Conservation (phyloP, 1,139 yeast species). For the Geotrichum aggregatum region DNA sequence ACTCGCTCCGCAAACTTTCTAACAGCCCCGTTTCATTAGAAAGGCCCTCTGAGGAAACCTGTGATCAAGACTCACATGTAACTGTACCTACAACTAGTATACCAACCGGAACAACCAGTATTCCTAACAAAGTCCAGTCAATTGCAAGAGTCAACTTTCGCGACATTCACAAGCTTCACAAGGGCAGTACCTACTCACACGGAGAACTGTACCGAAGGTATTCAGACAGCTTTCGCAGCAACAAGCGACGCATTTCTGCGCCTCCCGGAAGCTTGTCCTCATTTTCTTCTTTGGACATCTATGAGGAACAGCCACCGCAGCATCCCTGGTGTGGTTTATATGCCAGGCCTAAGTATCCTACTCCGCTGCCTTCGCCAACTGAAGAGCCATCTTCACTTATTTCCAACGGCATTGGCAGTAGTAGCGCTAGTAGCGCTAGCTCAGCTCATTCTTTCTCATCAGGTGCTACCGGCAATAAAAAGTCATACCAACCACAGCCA, state of each 20-base stretch:
- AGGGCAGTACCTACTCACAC: not conserved
- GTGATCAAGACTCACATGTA: no score
- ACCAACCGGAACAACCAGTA: no score
- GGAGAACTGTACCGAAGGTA: conserved; percentile 9
- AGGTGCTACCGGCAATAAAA: not conserved
- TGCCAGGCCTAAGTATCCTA: not conserved
- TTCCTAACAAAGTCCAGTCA: not conserved
- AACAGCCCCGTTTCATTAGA: no score
- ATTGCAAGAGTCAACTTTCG: not conserved
- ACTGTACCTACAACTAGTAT: no score
- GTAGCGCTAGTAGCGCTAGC: no score
- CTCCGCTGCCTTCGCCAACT: not conserved
- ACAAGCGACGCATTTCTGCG: conserved; percentile 9
- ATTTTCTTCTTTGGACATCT: not conserved
- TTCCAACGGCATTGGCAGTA: no score
- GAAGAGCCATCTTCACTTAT: not conserved
- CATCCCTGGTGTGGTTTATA: conserved; percentile 5
- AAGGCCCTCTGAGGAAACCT: no score
- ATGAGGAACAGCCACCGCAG: not conserved
- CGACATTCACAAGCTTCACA: conserved; percentile 11
- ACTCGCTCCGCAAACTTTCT: no score
- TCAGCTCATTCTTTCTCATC: not conserved
- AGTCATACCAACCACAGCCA: not conserved
- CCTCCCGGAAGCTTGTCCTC: not conserved
- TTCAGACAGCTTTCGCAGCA: conserved; percentile 8